Evolutionary conservation across 208 protist species (phyloP), one percentile per base, ranked within the genome.

Genomic region (Wallacemonas rigidus): DNA sequence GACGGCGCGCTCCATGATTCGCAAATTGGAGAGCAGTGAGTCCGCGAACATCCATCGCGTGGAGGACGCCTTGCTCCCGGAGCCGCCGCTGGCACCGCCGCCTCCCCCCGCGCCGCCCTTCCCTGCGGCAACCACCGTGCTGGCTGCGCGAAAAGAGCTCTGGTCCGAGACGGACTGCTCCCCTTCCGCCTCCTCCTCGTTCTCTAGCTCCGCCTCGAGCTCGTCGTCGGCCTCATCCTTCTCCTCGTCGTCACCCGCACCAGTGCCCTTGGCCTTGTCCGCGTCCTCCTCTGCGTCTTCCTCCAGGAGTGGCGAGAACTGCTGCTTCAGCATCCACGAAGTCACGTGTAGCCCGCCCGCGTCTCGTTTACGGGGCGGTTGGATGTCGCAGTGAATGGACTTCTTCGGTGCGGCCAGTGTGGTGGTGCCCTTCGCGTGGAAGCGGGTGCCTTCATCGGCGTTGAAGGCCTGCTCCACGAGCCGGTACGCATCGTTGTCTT

Each of bases 1-100:
- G 11, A 97, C 89, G n/a, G 81, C 90, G 36, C 93, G 91, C 78
- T 97, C 93, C 89, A 96, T 95, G 15, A 97, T 72, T 12, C 88
- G 89, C 44, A 97, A 76, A 36, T 83, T 95, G 2, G 92, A 87
- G 5, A 95, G 65, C 11, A 97, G 57, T 40, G 89, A 89, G 47
- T 95, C 88, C 0, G 91, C 72, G 57, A 93, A 80, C 79, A 97
- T 88, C 92, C 93, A 97, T 38, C 65, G 76, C 68, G 75, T 75
- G 36, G 65, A 53, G 26, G 51, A n/a, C 14, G 56, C 62, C 7
- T 56, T 41, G 72, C 43, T n/a, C 50, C 74, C 14, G 69, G 60
- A 1, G 53, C 40, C 35, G 51, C 58, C n/a, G 38, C 15, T n/a
- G 62, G 39, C 65, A n/a, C 58, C 69, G 38, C 48, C 72, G 56